A percentile compares a stretch with the other conserved stretches of the same genome.
These are phyloP conservation scores for Dendryphion nanum DNA, from an alignment of 2,329 filamentous ascomycete genomes.

Conservation along the genomic window DNA sequence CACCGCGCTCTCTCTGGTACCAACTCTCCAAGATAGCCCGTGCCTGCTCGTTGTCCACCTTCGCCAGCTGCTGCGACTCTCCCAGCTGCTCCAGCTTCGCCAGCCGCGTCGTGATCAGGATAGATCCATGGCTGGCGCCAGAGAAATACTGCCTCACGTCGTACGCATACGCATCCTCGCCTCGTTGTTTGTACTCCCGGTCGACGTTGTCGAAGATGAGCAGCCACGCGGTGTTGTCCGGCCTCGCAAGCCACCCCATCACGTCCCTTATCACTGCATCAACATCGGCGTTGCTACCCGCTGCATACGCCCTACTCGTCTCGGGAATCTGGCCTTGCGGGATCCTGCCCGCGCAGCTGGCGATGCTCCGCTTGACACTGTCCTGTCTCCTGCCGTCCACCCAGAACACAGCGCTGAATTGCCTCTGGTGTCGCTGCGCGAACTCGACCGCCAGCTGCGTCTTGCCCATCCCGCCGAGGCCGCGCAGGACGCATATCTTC, in stretches of 20 bases:
- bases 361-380: slow-evolving; percentile 39
- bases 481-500: slow-evolving; percentile 34
- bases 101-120: slow-evolving; percentile 14
- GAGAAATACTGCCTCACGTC: slow-evolving; percentile 28
- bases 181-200: slow-evolving; percentile 28
- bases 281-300: slow-evolving; percentile 22
- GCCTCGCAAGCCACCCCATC: slow-evolving; percentile 39
- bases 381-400: slow-evolving; percentile 41
- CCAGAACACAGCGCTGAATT: slow-evolving; percentile 46
- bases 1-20: slow-evolving; percentile 5
- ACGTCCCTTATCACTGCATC: slow-evolving; percentile 32
- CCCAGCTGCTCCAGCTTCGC: slow-evolving; percentile 15
- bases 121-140: slow-evolving; percentile 10
- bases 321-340: slow-evolving; percentile 18
- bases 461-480: slow-evolving; percentile 48
- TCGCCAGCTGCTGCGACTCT: slow-evolving; percentile 8
- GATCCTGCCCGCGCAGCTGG: slow-evolving; percentile 26
- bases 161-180: slow-evolving; percentile 14
- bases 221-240: slow-evolving; percentile 40
- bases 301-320: slow-evolving; percentile 6
- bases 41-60: slow-evolving; percentile 7
- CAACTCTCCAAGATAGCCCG: slow-evolving; percentile 11
- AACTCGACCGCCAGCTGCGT: slow-evolving; percentile 45
- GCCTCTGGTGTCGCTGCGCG: slow-evolving; percentile 29
- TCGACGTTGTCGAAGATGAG: slow-evolving; percentile 46